Evolutionary conservation across 208 protist species (phyloP), one percentile per base, ranked within the genome.

Genomic region (Tritrichomonas musculus): DNA sequence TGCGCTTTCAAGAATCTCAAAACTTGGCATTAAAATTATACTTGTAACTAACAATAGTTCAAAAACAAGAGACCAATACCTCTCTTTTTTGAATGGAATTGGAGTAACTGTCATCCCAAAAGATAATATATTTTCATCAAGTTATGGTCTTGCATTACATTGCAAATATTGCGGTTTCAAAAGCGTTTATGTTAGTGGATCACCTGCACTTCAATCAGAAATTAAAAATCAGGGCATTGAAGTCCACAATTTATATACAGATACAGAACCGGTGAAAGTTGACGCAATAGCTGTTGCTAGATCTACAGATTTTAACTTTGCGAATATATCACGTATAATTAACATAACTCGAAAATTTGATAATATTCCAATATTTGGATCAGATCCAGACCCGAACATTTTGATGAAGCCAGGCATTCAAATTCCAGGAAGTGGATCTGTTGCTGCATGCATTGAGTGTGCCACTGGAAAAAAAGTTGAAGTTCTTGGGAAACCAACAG

Each of bases 41-140:
- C 44, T 77, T 47, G 69, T 77, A 47, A 77, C 69, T 47, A 77
- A 77, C 44, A 77, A 77, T 77, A 44, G 69, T 77, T 77, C 69
- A 9, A 77, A 77, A 47, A 77, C 69, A 36, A 4, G 69, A 47
- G 25, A 36, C 5, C 25, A 77, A 44, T 77, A 77, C 25, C 33
- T 77, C 9, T 9, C 1, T 47, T 44, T 44, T 44, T 20, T 77
- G 9, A 25, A 44, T n/a, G 25, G 25, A 1, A 36, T 77, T 47
- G 69, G 69, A 27, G 4, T 77, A 27, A 25, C 4, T n/a, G 69
- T 4, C 1, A n/a, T 77, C 17, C 25, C 27, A 9, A 25, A 13
- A 20, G 69, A 77, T 47, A 25, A 77, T 77, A 47, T 77, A 13
- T 77, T 77, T 77, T 77, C 69, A 44, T 77, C 69, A 39, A 25